Percentiles rank a stretch among this genome's conserved stretches.
Evolutionary conservation across 352 stramenopile species (phyloP).

Genomic region (Thalassiosira livingstoniorum): DNA sequence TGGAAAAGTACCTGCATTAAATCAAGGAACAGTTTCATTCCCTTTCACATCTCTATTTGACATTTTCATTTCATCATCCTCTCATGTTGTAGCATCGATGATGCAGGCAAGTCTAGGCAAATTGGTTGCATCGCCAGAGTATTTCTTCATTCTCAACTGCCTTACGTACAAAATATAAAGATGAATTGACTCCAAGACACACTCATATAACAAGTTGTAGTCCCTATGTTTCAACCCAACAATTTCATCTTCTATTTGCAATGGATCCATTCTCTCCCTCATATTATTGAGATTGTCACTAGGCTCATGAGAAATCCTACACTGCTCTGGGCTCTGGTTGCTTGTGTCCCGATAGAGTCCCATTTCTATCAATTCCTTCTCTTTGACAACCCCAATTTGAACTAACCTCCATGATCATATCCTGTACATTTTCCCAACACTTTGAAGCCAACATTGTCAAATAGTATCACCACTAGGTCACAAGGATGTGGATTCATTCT

Average conservation of each 20-base stretch:
- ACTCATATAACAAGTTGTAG: conserved; percentile 5
- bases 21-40: not conserved
- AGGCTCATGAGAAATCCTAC: conserved; percentile 2
- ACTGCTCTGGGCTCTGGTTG: not conserved
- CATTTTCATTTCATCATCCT: no score
- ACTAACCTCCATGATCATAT: conserved; percentile 19
- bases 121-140: no score
- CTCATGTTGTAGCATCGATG: conserved; percentile 13
- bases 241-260: not conserved
- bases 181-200: conserved; percentile 22
- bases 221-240: conserved; percentile 12
- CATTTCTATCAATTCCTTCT: conserved; percentile 7
- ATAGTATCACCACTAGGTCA: conserved; percentile 23
- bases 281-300: not conserved
- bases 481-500: not conserved
- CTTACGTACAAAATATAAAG: not conserved
- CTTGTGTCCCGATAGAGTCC: not conserved
- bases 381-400: conserved; percentile 19
- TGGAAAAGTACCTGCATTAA: not conserved
- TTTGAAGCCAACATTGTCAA: conserved; percentile 37
- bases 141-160: no score
- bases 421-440: not conserved
- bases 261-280: not conserved
- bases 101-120: conserved; percentile 15
- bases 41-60: no score